These are phyloP conservation scores for Poronia punctata DNA, from an alignment of 495 filamentous ascomycete genomes.

Conservation along the genomic window DNA sequence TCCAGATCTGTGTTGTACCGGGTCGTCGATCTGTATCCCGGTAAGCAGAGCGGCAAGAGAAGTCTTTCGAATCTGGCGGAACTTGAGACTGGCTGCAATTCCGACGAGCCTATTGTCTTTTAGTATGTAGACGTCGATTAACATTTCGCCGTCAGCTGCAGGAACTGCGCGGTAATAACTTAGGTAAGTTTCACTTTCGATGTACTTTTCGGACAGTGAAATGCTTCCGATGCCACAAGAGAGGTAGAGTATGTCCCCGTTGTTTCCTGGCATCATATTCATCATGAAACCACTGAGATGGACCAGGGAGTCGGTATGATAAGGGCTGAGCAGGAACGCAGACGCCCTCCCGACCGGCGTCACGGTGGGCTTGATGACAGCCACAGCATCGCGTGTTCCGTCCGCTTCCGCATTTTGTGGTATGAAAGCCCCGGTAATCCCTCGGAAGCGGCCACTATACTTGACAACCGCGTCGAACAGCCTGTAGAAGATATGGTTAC, in stretches of 20 bases:
- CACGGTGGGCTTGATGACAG: constrained; percentile 46
- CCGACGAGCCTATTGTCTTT: constrained; percentile 40
- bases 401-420: constrained; percentile 26
- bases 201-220: constrained; percentile 47
- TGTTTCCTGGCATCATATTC: constrained; percentile 53
- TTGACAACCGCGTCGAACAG: constrained; percentile 52
- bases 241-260: constrained; percentile 51
- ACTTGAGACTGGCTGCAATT: constrained; percentile 30
- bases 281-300: constrained; percentile 56
- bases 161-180: constrained; percentile 47
- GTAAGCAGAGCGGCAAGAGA: constrained; percentile 3
- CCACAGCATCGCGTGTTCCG: constrained; percentile 50
- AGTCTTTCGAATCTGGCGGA: constrained; percentile 43
- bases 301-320: constrained; percentile 51
- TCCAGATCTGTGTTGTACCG: background rate
- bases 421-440: constrained; percentile 54
- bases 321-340: constrained; percentile 46
- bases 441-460: constrained; percentile 50
- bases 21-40: background rate
- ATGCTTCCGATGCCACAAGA: constrained; percentile 58
- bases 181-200: constrained; percentile 47
- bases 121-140: constrained; percentile 45
- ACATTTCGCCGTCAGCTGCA: constrained; percentile 21
- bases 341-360: constrained; percentile 35
- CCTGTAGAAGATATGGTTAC: constrained; percentile 52